Base-by-base conservation (phyloP, 1,284 basidiomycete genomes). In the Ustilago xerochloae region DNA sequence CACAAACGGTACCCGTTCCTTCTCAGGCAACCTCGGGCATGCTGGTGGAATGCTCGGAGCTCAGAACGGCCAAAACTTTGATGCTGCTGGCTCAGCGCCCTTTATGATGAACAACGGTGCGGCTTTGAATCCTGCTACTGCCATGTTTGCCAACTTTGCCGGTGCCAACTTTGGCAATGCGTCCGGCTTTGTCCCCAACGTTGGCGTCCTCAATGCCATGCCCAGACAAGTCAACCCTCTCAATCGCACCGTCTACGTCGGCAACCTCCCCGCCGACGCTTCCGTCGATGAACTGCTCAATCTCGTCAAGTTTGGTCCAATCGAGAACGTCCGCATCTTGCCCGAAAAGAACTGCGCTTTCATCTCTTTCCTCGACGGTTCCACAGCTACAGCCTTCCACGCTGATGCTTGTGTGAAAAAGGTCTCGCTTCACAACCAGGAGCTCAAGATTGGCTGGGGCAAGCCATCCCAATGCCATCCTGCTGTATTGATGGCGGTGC, bases 271-370 rank as follows among this genome's bases (percentile, higher is more conserved):
- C 15, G 88, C 92, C n/a, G 93, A 93, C 22, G 95, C 96, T 0
- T 95, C 94, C 6, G 94, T 97, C 62, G 95, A 98, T 84, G 96
- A 99, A 85, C 90, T 99, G 26, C 91, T 98, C 81, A 97, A 94
- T 85, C 91, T 97, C 69, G 96, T 99, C 74, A 94, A 97, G 81
- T 98, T 97, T 84, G 97, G 96, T 6, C 96, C 96, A 0, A 91
- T 99, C 75, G 96, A 98, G 85, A 92, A 90, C 53, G 92, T 98
- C 81, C 92, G 93, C 53, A 91, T 99, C 36, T 89, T 98, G n/a
- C 93, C 94, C 39, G 96, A 98, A 85, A 98, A 97, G 86, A 93
- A 91, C 13, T 98, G 96, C 84, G 95, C 97, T 58, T 99, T 99
- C 88, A 90, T 99, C 73, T 97, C 94, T 13, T 81, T 84, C 52